Evolutionary conservation across 1,284 basidiomycete genomes (phyloP).

Genomic region (Ustilago esculenta): DNA sequence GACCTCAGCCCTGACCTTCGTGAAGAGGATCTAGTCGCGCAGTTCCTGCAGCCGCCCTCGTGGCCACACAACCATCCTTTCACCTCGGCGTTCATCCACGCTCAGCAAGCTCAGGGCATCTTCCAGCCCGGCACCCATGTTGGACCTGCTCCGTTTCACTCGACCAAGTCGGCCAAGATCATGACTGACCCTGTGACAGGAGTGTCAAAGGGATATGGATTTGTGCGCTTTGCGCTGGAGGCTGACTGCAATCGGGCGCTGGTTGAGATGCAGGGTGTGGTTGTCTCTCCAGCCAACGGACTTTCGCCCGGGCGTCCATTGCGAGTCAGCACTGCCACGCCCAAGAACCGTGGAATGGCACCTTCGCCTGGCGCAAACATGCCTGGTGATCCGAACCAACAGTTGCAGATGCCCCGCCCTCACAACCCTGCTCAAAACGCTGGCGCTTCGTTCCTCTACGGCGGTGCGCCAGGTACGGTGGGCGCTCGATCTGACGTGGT

Average conservation of each 20-base stretch:
- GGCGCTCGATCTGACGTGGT: slow-evolving; percentile 26
- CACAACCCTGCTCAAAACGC: slow-evolving; percentile 37
- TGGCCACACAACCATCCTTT: slow-evolving; percentile 60
- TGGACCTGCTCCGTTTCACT: slow-evolving; percentile 58
- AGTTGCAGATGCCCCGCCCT: slow-evolving; percentile 44
- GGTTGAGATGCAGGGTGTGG: slow-evolving; percentile 62
- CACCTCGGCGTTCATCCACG: slow-evolving; percentile 53
- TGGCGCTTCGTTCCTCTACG: slow-evolving; percentile 32
- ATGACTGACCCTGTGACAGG: slow-evolving; percentile 58
- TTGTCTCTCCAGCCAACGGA: slow-evolving; percentile 48
- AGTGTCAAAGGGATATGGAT: slow-evolving; percentile 60
- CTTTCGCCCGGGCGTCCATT: slow-evolving; percentile 53
- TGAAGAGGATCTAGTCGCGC: slow-evolving; percentile 59
- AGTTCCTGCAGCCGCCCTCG: slow-evolving; percentile 58
- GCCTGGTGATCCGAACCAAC: slow-evolving; percentile 14
- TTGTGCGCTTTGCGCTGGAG: slow-evolving; percentile 58
- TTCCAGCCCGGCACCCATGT: slow-evolving; percentile 47
- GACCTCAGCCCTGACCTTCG: slow-evolving; percentile 56
- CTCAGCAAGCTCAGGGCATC: slow-evolving; percentile 56
- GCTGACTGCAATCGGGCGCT: slow-evolving; percentile 61
- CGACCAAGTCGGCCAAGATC: slow-evolving; percentile 58
- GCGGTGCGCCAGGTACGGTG: slow-evolving; percentile 8
- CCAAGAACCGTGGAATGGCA: slow-evolving; percentile 49
- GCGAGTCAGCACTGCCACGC: slow-evolving; percentile 59
- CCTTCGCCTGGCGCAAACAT: slow-evolving; percentile 12